These are phyloP conservation scores for Nematocida minor DNA, from an alignment of 371 early-diverging fungal species.

Conservation along the genomic window DNA sequence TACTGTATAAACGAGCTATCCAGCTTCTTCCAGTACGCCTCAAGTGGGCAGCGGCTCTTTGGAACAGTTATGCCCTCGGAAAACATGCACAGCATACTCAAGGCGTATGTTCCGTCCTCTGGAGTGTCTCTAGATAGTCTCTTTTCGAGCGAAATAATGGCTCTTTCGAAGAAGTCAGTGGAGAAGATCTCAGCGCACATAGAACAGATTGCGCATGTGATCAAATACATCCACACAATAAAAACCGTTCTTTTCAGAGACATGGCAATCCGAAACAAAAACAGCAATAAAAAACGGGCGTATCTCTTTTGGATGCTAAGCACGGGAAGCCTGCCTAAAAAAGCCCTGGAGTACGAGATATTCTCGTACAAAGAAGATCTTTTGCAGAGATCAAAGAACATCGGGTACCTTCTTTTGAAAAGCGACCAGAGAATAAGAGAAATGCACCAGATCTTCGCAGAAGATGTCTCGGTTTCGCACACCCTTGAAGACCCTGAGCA, in stretches of 20 bases:
- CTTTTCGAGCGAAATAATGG: not conserved
- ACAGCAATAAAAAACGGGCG: not conserved
- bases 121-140: not conserved
- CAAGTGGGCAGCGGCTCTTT: not conserved
- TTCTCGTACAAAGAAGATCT: constrained; percentile 1
- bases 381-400: constrained; percentile 4
- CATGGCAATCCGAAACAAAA: not conserved
- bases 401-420: constrained; percentile 18
- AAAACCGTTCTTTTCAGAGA: constrained; percentile 2
- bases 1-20: constrained; percentile 1
- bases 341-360: constrained; percentile 29
- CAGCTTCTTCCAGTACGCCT: not conserved
- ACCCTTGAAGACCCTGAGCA: constrained; percentile 47
- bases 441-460: not conserved
- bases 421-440: not conserved
- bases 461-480: not conserved
- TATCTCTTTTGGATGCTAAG: constrained; percentile 23
- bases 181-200: not conserved
- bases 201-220: constrained; percentile 9
- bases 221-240: not conserved
- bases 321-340: not conserved
- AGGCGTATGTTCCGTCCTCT: not conserved
- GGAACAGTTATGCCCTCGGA: constrained; percentile 4
- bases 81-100: not conserved
- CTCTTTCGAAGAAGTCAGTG: not conserved